Percentiles rank a stretch among this genome's conserved stretches.
Evolutionary conservation across 148 eudicot genomes (phyloP).

Genomic region (Arctostaphylos glauca): DNA sequence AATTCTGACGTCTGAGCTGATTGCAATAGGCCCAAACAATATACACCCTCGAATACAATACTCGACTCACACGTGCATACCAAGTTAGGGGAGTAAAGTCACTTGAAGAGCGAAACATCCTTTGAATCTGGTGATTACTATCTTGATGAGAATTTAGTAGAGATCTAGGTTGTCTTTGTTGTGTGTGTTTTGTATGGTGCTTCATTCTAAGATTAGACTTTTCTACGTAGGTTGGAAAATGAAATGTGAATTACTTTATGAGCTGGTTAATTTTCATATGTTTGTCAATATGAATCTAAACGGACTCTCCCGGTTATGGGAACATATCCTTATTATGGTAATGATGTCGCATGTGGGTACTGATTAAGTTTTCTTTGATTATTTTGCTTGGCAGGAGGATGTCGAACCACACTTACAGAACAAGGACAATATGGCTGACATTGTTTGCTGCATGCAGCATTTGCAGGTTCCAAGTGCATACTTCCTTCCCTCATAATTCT

Average conservation of each 20-base stretch:
- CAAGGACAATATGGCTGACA: constrained; percentile 61
- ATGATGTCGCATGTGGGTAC: neutral
- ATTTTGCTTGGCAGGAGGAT: constrained; percentile 49
- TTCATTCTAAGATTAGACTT: neutral
- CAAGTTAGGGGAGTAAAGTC: too few species aligned
- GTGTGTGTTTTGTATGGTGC: too few species aligned
- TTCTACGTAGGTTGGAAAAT: neutral
- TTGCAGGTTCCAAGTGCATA: constrained; percentile 58
- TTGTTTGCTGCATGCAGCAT: constrained; percentile 95
- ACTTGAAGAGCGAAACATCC: too few species aligned
- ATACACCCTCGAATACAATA: too few species aligned
- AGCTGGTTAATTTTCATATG: neutral
- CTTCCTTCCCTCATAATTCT: neutral
- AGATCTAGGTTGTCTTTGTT: too few species aligned
- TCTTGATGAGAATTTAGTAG: too few species aligned
- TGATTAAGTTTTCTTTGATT: constrained; percentile 13
- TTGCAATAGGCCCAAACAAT: too few species aligned
- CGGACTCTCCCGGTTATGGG: constrained; percentile 4
- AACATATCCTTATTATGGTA: neutral
- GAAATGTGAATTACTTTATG: neutral
- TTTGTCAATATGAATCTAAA: neutral
- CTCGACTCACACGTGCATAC: too few species aligned
- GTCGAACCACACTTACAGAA: constrained; percentile 51
- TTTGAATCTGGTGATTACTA: too few species aligned
- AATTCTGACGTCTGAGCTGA: too few species aligned